Conservation (phyloP, 1,284 basidiomycete species). For the Cystobasidium pallidum region DNA sequence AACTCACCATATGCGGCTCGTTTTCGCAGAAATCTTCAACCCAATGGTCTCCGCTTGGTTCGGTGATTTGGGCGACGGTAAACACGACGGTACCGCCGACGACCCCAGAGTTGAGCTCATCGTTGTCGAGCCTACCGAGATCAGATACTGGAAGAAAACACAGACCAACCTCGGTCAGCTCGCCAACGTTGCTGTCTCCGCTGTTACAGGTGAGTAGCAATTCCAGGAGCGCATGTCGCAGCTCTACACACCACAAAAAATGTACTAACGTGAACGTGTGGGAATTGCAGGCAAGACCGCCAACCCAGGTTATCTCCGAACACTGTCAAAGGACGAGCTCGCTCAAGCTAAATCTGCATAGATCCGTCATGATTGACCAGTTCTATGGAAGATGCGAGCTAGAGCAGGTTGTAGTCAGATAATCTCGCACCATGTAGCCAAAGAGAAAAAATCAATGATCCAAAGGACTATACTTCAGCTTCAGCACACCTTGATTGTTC, state of each 20-base stretch:
- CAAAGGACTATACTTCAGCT: background rate
- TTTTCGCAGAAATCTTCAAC: slow-evolving; percentile 40
- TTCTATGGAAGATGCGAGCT: background rate
- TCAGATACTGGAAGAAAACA: slow-evolving; percentile 35
- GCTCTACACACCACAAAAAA: too few relatives aligned
- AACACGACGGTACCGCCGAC: slow-evolving; percentile 28
- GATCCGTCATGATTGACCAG: background rate
- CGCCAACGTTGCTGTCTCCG: slow-evolving; percentile 29
- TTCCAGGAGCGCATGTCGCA: background rate
- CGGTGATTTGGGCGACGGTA: slow-evolving; percentile 39
- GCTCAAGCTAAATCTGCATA: slow-evolving; percentile 35
- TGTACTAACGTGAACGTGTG: background rate
- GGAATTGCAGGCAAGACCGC: slow-evolving; percentile 40
- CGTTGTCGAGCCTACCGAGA: slow-evolving; percentile 31
- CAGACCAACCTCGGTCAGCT: slow-evolving; percentile 28
- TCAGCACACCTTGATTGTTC: background rate
- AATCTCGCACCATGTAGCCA: slow-evolving; percentile 5
- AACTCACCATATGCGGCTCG: background rate
- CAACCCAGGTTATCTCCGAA: slow-evolving; percentile 35
- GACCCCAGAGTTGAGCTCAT: slow-evolving; percentile 42
- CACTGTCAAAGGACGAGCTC: slow-evolving; percentile 37
- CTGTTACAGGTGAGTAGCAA: slow-evolving; percentile 24
- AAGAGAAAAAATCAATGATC: background rate
- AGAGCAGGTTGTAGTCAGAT: background rate
- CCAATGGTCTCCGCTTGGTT: slow-evolving; percentile 44